Conservation (phyloP, 306 rosid species). For the Canavalia ensiformis region DNA sequence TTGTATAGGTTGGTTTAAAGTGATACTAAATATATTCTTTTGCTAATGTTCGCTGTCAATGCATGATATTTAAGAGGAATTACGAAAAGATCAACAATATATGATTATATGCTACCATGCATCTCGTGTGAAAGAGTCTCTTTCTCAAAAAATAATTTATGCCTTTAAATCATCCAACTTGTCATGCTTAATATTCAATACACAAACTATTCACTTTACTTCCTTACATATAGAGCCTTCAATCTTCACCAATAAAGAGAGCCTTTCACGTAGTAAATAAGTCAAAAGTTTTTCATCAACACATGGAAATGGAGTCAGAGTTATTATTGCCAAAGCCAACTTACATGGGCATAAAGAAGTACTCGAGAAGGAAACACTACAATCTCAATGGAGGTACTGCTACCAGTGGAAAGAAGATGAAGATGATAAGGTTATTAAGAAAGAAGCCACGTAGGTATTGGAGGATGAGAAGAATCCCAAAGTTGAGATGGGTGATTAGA, state of each 20-base stretch:
- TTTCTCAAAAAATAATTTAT: background rate
- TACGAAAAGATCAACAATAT: background rate
- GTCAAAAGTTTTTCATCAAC: background rate
- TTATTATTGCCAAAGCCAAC: slow-evolving; percentile 45
- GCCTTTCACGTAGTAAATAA: no score
- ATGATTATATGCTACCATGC: no score
- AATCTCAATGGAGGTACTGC: background rate
- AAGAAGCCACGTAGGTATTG: slow-evolving; percentile 47
- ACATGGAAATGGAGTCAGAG: slow-evolving; percentile 50
- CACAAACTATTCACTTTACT: background rate
- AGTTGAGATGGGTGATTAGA: slow-evolving; percentile 42
- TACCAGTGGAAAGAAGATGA: slow-evolving; percentile 33
- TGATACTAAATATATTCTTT: no score
- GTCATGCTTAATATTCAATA: background rate
- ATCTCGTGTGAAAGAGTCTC: background rate
- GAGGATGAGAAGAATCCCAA: slow-evolving; percentile 56
- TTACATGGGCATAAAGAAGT: slow-evolving; percentile 41
- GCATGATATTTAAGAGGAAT: background rate
- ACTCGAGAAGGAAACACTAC: slow-evolving; percentile 47
- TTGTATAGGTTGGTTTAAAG: no score
- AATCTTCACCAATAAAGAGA: background rate
- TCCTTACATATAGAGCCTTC: background rate
- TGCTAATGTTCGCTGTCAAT: no score
- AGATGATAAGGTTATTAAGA: slow-evolving; percentile 44
- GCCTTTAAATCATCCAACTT: background rate